Percentiles rank a stretch among this genome's conserved stretches.
These are phyloP conservation scores for Curvularia lunata DNA, from an alignment of 2,329 filamentous ascomycete genomes.

Conservation along the genomic window DNA sequence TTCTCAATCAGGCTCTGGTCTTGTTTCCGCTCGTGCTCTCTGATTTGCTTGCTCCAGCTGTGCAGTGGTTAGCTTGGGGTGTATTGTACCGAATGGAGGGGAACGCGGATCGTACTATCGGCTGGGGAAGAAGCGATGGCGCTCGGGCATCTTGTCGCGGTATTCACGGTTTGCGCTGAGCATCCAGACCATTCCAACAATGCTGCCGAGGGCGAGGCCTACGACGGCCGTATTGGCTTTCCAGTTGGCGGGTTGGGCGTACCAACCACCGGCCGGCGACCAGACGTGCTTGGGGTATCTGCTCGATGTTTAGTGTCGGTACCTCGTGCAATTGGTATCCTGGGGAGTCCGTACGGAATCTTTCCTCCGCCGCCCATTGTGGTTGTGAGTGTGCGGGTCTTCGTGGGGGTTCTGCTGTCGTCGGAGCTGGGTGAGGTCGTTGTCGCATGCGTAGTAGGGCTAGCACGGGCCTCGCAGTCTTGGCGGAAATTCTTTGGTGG, in stretches of 20 bases:
- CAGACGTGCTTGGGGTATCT: constrained; percentile 99
- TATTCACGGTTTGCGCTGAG: constrained; percentile 76
- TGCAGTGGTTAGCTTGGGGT: constrained; percentile 34
- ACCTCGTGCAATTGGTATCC: constrained; percentile 12
- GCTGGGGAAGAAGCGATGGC: constrained; percentile 80
- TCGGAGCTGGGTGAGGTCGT: constrained; percentile 29
- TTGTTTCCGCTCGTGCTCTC: constrained; percentile 68
- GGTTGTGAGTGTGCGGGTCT: constrained; percentile 64
- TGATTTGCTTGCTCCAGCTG: constrained; percentile 75
- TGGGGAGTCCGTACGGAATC: constrained; percentile 62
- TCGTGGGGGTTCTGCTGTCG: constrained; percentile 21
- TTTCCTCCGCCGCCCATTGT: constrained; percentile 68
- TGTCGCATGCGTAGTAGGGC: constrained; percentile 24
- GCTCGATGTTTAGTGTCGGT: constrained; percentile 17
- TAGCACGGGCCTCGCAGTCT: constrained; percentile 24
- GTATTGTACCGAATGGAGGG: constrained; percentile 5
- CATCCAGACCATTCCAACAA: constrained; percentile 72
- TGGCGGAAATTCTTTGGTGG: constrained; percentile 47
- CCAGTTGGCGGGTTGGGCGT: constrained; percentile 94
- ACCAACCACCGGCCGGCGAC: constrained; percentile 98
- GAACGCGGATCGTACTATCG: constrained; percentile 69
- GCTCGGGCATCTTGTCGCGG: constrained; percentile 76
- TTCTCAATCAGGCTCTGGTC: constrained; percentile 34
- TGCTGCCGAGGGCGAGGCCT: constrained; percentile 69
- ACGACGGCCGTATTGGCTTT: constrained; percentile 85